These are phyloP conservation scores for Globisporangium viniferum DNA, from an alignment of 352 stramenopile genomes.

Conservation along the genomic window DNA sequence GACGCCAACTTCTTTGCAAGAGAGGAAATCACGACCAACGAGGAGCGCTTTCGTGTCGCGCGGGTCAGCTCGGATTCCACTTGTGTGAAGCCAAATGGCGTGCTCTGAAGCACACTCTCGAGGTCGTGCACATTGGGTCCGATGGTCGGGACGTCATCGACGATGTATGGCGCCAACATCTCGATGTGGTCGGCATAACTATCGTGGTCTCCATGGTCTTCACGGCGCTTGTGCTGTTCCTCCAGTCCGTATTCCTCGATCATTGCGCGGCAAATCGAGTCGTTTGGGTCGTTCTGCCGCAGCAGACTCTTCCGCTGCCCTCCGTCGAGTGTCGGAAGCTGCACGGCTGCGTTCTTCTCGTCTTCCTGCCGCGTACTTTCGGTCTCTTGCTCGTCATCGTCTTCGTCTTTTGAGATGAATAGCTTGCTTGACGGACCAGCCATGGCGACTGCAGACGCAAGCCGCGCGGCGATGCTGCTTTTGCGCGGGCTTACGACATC, in stretches of 20 bases:
- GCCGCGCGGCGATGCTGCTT: neutral
- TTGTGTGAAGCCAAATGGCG: conserved; percentile 17
- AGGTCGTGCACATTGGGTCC: conserved; percentile 10
- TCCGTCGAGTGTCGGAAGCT: neutral
- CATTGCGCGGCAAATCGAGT: neutral
- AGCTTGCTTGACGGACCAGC: neutral
- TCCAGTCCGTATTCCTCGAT: neutral
- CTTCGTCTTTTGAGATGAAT: neutral
- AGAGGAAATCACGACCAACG: neutral
- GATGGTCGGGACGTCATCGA: conserved; percentile 5
- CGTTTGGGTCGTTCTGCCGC: neutral
- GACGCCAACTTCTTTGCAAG: conserved; percentile 7
- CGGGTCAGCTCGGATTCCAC: conserved; percentile 5
- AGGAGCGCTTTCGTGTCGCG: conserved; percentile 12
- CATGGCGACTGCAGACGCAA: neutral
- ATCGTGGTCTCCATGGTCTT: neutral
- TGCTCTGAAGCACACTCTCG: conserved; percentile 4
- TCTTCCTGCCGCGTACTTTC: neutral
- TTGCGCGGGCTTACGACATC: neutral
- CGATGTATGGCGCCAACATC: conserved; percentile 8
- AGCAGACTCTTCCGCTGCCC: neutral
- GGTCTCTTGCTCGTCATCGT: neutral
- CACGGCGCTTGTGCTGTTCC: neutral
- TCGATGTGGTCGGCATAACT: neutral
- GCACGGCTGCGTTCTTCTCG: neutral